Evolutionary conservation across 2,329 filamentous ascomycete species (phyloP).

Genomic region (Intubia oerlemansii): DNA sequence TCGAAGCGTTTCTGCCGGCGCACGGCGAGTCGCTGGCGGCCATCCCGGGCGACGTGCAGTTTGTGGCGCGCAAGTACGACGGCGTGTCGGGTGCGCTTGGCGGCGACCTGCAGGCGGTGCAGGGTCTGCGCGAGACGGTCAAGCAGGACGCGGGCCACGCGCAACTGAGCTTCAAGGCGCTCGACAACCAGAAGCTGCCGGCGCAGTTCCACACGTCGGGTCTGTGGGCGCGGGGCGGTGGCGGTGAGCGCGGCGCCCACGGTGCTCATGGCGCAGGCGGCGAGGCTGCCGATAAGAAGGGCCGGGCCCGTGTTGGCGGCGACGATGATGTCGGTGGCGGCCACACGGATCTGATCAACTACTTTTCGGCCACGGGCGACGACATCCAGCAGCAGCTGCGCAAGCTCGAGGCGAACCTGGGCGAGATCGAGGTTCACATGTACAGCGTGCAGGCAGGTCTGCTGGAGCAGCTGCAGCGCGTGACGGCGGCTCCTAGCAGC

Average conservation of each 20-base stretch:
- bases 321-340: slow-evolving; percentile 19
- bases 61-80: slow-evolving; percentile 22
- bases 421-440: slow-evolving; percentile 44
- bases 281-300: slow-evolving; percentile 9
- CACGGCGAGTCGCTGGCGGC: slow-evolving; percentile 20
- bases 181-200: slow-evolving; percentile 24
- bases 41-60: slow-evolving; percentile 21
- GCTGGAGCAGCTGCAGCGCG: slow-evolving; percentile 35
- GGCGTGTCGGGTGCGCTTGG: slow-evolving; percentile 19
- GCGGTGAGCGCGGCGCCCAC: slow-evolving; percentile 14
- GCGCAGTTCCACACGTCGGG: slow-evolving; percentile 26
- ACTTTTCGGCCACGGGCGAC: slow-evolving; percentile 40
- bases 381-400: slow-evolving; percentile 37
- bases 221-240: slow-evolving; percentile 15
- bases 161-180: slow-evolving; percentile 21
- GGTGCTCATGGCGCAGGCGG: slow-evolving; percentile 21
- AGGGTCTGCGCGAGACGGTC: slow-evolving; percentile 19
- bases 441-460: slow-evolving; percentile 39
- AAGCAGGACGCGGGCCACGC: slow-evolving; percentile 20
- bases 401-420: slow-evolving; percentile 34
- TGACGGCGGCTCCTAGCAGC: slow-evolving; percentile 10
- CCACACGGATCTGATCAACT: slow-evolving; percentile 33
- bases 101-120: slow-evolving; percentile 20
- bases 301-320: slow-evolving; percentile 11
- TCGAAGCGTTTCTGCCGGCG: slow-evolving; percentile 43